These are phyloP conservation scores for Epichloe elymi DNA, from an alignment of 2,329 filamentous ascomycete species.

Conservation along the genomic window DNA sequence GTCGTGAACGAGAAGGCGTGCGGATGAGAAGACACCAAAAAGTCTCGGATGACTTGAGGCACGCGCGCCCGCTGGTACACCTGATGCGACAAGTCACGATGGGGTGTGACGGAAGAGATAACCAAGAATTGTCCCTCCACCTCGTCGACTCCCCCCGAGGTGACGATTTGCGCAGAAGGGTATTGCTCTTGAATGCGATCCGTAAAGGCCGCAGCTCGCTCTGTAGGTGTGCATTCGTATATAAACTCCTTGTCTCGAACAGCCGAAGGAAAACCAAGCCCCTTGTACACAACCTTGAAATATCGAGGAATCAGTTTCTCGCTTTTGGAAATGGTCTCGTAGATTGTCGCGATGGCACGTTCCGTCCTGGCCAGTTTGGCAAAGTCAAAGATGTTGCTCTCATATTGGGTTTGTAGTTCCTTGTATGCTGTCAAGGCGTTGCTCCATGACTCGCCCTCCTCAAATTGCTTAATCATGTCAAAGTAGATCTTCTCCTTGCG, in stretches of 20 bases:
- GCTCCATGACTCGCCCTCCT: constrained; percentile 89
- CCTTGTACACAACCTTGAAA: constrained; percentile 82
- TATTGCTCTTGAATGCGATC: constrained; percentile 89
- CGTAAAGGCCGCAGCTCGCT: constrained; percentile 69
- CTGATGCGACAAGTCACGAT: constrained; percentile 69
- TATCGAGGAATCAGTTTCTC: constrained; percentile 70
- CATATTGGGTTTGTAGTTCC: constrained; percentile 85
- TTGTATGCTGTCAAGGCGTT: constrained; percentile 78
- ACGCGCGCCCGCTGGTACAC: constrained; percentile 85
- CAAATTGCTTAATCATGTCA: constrained; percentile 86
- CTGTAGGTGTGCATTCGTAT: constrained; percentile 68
- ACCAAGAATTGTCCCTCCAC: constrained; percentile 85
- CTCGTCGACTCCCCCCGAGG: constrained; percentile 56
- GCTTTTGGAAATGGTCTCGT: constrained; percentile 76
- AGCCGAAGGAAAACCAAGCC: constrained; percentile 70
- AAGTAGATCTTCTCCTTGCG: constrained; percentile 88
- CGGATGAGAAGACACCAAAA: constrained; percentile 67
- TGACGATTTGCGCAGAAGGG: constrained; percentile 70
- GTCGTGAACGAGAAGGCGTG: constrained; percentile 65
- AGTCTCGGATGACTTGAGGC: constrained; percentile 71
- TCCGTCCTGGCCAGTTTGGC: constrained; percentile 80
- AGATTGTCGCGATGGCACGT: constrained; percentile 80
- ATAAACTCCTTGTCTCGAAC: constrained; percentile 86
- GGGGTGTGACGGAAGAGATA: constrained; percentile 65
- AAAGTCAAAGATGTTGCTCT: constrained; percentile 81